Evolutionary conservation across 169 alveolate genomes (phyloP).

Genomic region (Toxoplasma gondii): DNA sequence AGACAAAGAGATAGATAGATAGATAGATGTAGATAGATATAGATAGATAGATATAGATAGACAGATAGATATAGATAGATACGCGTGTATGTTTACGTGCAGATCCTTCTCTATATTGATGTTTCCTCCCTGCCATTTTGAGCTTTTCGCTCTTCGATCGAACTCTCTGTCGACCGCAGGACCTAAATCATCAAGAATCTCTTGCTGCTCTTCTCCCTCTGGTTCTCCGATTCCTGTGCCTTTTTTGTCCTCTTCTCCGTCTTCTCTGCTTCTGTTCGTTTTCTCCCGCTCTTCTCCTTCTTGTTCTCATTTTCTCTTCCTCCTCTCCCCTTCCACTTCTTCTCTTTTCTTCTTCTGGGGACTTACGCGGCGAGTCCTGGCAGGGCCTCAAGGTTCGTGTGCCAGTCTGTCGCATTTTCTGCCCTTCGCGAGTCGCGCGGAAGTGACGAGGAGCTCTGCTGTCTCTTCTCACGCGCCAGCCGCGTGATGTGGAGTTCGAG

Average conservation of each 20-base stretch:
- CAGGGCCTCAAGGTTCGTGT: not conserved
- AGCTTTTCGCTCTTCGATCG: too few relatives aligned
- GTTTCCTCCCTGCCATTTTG: too few relatives aligned
- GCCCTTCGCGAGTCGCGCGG: not conserved
- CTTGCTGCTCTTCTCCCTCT: not conserved
- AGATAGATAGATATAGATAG: too few relatives aligned
- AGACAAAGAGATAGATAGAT: too few relatives aligned
- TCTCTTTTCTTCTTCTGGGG: not conserved
- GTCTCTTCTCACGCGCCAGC: not conserved
- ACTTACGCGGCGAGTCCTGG: not conserved
- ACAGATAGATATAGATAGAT: too few relatives aligned
- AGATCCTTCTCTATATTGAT: too few relatives aligned
- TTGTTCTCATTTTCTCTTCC: not conserved
- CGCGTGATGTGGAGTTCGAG: not conserved
- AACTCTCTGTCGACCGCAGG: too few relatives aligned
- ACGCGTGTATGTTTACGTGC: too few relatives aligned
- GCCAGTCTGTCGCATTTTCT: not conserved
- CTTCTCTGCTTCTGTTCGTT: not conserved
- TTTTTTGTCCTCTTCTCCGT: not conserved
- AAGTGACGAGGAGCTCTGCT: not conserved
- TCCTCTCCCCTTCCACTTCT: not conserved
- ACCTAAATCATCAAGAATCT: not conserved
- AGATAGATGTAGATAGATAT: too few relatives aligned
- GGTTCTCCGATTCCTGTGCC: not conserved
- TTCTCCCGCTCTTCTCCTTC: not conserved